phyloP scores from a whole-genome alignment of 805 yeast species.

The Metschnikowia koreensis region DNA sequence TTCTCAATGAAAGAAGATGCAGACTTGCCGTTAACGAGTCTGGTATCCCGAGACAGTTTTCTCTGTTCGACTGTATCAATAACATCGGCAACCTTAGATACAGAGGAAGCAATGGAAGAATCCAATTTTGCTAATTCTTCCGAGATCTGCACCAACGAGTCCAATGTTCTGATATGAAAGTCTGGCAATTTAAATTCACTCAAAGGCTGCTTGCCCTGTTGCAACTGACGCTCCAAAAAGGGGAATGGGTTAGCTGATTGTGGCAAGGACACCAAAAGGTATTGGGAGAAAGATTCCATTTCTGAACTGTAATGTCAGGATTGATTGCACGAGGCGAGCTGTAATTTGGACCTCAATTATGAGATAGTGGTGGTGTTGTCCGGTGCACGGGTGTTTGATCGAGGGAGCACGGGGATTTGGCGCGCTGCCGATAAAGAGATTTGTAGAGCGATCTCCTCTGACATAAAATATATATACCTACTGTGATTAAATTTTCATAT shows the following conservation, averaged over 20 bases:
- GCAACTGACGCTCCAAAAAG: constrained; percentile 56
- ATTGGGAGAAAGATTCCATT: constrained; percentile 41
- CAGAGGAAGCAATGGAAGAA: constrained; percentile 66
- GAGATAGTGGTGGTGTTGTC: background rate
- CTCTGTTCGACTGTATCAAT: constrained; percentile 40
- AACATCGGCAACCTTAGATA: constrained; percentile 75
- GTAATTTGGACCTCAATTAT: background rate
- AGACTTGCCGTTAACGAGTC: constrained; percentile 42
- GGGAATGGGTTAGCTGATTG: constrained; percentile 45
- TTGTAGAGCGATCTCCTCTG: too few relatives aligned
- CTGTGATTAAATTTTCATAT: too few relatives aligned
- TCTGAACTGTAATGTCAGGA: background rate
- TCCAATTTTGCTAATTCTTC: constrained; percentile 87
- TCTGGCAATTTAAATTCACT: constrained; percentile 65
- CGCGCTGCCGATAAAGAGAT: background rate
- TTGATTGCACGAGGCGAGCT: background rate
- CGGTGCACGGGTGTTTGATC: constrained; percentile 12
- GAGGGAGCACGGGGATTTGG: constrained; percentile 1
- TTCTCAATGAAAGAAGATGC: constrained; percentile 66
- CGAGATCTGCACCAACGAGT: constrained; percentile 82
- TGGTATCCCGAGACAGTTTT: constrained; percentile 25
- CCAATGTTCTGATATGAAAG: constrained; percentile 93
- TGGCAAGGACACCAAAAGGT: constrained; percentile 60
- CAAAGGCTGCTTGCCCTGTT: constrained; percentile 59
- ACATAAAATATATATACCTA: too few relatives aligned